These are phyloP conservation scores for Dryas octopetala DNA, from an alignment of 306 rosid genomes.

Conservation along the genomic window DNA sequence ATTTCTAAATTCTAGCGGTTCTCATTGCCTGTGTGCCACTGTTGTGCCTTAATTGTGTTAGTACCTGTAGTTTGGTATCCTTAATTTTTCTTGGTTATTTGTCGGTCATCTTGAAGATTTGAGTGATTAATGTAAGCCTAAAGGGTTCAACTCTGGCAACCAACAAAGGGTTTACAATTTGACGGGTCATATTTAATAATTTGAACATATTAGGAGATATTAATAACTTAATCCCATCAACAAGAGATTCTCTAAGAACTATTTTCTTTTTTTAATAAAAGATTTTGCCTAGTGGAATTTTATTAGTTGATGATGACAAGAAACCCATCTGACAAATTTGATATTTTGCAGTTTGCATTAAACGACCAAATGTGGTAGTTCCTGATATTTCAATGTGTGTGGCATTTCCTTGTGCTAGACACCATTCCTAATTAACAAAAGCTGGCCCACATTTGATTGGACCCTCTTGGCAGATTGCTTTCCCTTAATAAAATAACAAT, in stretches of 20 bases:
- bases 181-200: neutral
- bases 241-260: neutral
- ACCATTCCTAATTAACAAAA: slow-evolving; percentile 1
- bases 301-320: slow-evolving; percentile 42
- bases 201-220: neutral
- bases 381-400: slow-evolving; percentile 15
- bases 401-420: neutral
- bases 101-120: neutral
- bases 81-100: neutral
- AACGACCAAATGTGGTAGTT: slow-evolving; percentile 4
- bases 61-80: neutral
- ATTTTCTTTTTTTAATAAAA: neutral
- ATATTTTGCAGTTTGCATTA: neutral
- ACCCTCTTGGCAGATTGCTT: slow-evolving; percentile 29
- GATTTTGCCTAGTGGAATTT: slow-evolving; percentile 29
- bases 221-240: neutral
- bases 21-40: neutral
- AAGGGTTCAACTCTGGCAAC: slow-evolving; percentile 8
- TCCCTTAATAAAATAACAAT: neutral
- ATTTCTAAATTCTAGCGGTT: neutral
- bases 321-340: slow-evolving; percentile 17
- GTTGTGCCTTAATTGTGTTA: too few relatives aligned
- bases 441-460: slow-evolving; percentile 15
- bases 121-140: neutral
- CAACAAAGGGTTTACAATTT: neutral